phyloP scores from a whole-genome alignment of 768 basidiomycete species.

The Cyclocybe cylindracea region DNA sequence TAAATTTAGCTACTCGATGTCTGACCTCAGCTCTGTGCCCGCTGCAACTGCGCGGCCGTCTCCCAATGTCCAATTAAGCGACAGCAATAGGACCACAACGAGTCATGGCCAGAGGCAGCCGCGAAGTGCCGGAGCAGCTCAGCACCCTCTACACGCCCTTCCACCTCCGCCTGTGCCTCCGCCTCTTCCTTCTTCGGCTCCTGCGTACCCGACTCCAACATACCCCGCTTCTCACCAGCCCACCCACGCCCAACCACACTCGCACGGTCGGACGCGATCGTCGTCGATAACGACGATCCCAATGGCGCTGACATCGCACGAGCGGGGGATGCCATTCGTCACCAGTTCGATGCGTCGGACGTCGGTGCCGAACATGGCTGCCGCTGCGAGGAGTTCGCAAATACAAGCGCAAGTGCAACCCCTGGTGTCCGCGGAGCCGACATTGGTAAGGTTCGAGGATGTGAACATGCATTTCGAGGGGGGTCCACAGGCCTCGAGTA shows the following conservation, averaged over 20 bases:
- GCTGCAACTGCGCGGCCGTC: no score
- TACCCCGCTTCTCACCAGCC: background rate
- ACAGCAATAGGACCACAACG: no score
- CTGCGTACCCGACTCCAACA: background rate
- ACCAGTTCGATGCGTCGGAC: conserved; percentile 16
- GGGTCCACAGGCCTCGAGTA: background rate
- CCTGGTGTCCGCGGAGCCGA: background rate
- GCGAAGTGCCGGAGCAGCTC: no score
- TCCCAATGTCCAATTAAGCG: no score
- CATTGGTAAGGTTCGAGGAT: conserved; percentile 1
- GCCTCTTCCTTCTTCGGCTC: background rate
- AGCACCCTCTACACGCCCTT: background rate
- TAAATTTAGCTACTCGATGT: no score
- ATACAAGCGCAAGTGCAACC: background rate
- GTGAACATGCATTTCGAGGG: conserved; percentile 10
- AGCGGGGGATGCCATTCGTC: conserved; percentile 13
- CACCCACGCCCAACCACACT: background rate
- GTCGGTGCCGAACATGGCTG: conserved; percentile 13
- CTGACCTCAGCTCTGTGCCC: no score
- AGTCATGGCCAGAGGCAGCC: no score
- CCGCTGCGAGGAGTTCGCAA: background rate
- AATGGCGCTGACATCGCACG: background rate
- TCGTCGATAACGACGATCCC: background rate
- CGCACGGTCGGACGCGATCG: background rate
- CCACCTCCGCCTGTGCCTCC: background rate